phyloP scores from a whole-genome alignment of 495 filamentous ascomycete genomes.

The Aspergillus campestris region DNA sequence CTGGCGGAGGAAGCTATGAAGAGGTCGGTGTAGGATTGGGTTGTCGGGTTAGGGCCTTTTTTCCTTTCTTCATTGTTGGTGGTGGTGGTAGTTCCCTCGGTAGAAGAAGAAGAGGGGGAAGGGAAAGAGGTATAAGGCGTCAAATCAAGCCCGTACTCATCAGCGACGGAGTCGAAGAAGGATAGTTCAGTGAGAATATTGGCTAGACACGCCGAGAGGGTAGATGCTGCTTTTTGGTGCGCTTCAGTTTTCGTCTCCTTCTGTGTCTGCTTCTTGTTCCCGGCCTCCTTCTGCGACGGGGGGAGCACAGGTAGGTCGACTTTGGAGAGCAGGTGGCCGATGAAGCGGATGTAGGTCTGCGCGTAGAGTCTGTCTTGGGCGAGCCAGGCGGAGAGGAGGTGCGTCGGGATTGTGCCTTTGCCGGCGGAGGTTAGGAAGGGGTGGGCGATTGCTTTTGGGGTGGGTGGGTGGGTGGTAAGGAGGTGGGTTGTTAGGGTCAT shows the following conservation, averaged over 20 bases:
- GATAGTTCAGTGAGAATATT: conserved; percentile 59
- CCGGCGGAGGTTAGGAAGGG: conserved; percentile 63
- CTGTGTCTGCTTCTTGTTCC: too few relatives aligned
- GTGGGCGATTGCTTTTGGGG: conserved; percentile 54
- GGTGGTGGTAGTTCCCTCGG: too few relatives aligned
- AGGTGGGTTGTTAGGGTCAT: conserved; percentile 21
- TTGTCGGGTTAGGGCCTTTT: conserved; percentile 34
- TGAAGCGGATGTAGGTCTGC: conserved; percentile 62
- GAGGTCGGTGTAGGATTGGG: conserved; percentile 45
- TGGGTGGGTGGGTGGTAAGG: conserved; percentile 15
- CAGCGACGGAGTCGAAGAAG: conserved; percentile 59
- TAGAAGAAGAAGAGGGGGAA: too few relatives aligned
- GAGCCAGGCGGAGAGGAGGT: conserved; percentile 57
- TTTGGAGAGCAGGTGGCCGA: conserved; percentile 56
- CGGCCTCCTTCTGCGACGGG: background rate
- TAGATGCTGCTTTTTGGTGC: conserved; percentile 5
- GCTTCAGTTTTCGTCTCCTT: too few relatives aligned
- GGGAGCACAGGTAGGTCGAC: conserved; percentile 47
- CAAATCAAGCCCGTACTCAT: conserved; percentile 51
- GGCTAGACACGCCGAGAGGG: conserved; percentile 43
- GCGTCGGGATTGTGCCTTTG: conserved; percentile 48
- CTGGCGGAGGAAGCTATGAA: conserved; percentile 41
- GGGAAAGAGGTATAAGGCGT: too few relatives aligned
- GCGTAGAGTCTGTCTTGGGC: conserved; percentile 70
- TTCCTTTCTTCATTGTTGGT: conserved; percentile 12